Conservation (phyloP, 192 early-diverging fungal genomes). For the Allomyces arbusculus region DNA sequence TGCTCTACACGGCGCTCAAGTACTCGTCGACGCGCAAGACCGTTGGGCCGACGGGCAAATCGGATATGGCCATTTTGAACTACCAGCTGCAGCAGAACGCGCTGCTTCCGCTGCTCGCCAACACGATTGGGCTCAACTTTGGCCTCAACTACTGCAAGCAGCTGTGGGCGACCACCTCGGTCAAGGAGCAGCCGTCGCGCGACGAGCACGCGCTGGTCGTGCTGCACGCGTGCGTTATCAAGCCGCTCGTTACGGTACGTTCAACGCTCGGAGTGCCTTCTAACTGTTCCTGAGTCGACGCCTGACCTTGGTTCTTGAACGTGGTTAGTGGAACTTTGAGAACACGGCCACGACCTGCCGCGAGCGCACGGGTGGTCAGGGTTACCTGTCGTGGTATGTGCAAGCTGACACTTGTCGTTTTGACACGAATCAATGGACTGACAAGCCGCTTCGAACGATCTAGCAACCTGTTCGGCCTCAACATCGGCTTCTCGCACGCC, state of each 20-base stretch:
- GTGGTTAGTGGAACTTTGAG: conserved; percentile 39
- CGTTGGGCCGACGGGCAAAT: conserved; percentile 55
- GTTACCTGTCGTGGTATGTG: conserved; percentile 26
- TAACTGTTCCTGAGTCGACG: too few species aligned
- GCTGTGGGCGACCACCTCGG: conserved; percentile 23
- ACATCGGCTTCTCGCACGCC: conserved; percentile 51
- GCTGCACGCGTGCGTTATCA: conserved; percentile 54
- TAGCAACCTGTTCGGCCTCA: conserved; percentile 36
- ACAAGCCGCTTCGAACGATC: too few species aligned
- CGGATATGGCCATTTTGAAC: conserved; percentile 47
- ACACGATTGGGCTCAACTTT: conserved; percentile 47
- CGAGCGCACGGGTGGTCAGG: conserved; percentile 56
- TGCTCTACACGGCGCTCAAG: conserved; percentile 41
- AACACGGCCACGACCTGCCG: conserved; percentile 41
- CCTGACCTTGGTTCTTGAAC: too few species aligned
- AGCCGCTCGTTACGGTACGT: conserved; percentile 32
- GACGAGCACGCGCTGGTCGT: conserved; percentile 37
- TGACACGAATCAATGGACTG: too few species aligned
- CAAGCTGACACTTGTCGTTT: too few species aligned
- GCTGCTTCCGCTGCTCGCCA: conserved; percentile 39
- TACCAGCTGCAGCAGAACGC: conserved; percentile 64
- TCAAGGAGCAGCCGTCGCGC: conserved; percentile 10
- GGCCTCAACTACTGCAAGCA: conserved; percentile 58
- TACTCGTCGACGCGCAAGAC: conserved; percentile 46
- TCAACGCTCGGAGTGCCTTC: too few species aligned